A percentile compares a stretch with the other conserved stretches of the same genome.
Conservation (phyloP, 2,329 filamentous ascomycete species). For the Hansfordia pulvinata region DNA sequence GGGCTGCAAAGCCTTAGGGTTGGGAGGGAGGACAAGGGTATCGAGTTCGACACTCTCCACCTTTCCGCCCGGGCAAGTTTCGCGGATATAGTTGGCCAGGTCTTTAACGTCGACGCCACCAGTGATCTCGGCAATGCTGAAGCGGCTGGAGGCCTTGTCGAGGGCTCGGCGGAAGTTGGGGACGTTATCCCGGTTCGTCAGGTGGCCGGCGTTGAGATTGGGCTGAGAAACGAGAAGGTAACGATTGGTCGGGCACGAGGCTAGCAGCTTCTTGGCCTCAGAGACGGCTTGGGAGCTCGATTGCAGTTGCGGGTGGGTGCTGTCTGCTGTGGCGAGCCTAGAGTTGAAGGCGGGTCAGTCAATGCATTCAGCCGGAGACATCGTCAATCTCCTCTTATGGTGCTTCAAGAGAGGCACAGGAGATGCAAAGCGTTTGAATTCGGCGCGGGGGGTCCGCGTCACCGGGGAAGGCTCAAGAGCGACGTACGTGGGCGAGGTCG, state of each 20-base stretch:
- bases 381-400: slow-evolving; percentile 7
- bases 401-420: slow-evolving; percentile 7
- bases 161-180: slow-evolving; percentile 34
- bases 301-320: slow-evolving; percentile 28
- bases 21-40: no score
- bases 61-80: slow-evolving; percentile 30
- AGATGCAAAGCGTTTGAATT: slow-evolving; percentile 3
- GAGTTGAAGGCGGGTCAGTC: no score
- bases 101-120: slow-evolving; percentile 28
- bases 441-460: slow-evolving; percentile 4
- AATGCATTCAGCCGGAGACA: slow-evolving; percentile 10
- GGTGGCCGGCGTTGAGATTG: slow-evolving; percentile 57
- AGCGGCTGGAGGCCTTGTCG: slow-evolving; percentile 22
- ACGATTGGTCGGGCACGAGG: slow-evolving; percentile 55
- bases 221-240: slow-evolving; percentile 73
- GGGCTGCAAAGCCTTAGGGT: no score
- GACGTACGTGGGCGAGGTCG: slow-evolving; percentile 65
- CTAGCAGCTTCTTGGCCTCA: slow-evolving; percentile 37
- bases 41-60: no score
- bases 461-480: slow-evolving; percentile 1
- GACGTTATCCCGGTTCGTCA: slow-evolving; percentile 32
- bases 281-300: slow-evolving; percentile 28
- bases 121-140: slow-evolving; percentile 43
- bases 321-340: slow-evolving; percentile 18
- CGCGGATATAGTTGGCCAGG: slow-evolving; percentile 28